Percentiles rank a stretch among this genome's conserved stretches.
phyloP scores from a whole-genome alignment of 2,329 filamentous ascomycete genomes.

The Xylariales sp. region DNA sequence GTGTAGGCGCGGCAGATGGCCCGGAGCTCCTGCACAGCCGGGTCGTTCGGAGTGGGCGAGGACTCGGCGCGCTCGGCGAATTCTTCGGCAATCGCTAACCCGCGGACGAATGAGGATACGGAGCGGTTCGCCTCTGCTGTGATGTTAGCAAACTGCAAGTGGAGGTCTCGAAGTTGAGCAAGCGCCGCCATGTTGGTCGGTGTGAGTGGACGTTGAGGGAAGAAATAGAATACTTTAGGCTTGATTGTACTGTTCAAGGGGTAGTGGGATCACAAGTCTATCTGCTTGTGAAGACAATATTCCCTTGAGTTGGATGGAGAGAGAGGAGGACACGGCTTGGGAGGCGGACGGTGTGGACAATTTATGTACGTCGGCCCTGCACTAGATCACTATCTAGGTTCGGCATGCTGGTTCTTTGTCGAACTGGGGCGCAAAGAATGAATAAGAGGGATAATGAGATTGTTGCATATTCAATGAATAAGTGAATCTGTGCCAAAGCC shows the following conservation, averaged over 20 bases:
- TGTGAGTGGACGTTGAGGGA: too few species aligned
- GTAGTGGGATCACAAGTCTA: constrained; percentile 2
- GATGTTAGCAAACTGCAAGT: background rate
- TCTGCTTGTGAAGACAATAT: constrained; percentile 4
- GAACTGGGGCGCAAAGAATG: background rate
- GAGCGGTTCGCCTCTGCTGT: background rate
- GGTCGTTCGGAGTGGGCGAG: background rate
- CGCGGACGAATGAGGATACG: constrained; percentile 11
- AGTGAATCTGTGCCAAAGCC: background rate
- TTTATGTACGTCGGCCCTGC: background rate
- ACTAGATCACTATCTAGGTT: background rate
- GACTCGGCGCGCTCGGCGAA: background rate
- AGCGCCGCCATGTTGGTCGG: constrained; percentile 5
- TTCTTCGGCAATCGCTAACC: constrained; percentile 15
- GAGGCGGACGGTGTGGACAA: background rate
- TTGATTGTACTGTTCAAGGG: background rate
- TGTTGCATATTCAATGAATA: background rate
- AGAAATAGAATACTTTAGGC: background rate
- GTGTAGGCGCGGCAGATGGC: background rate
- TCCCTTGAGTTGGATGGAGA: constrained; percentile 1
- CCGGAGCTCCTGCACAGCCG: background rate
- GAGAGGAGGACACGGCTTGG: background rate
- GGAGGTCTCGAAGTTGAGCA: background rate
- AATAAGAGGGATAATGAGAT: background rate
- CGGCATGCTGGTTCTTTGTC: background rate